These are phyloP conservation scores for Onygenales sp. DNA, from an alignment of 2,329 filamentous ascomycete genomes.

Conservation along the genomic window DNA sequence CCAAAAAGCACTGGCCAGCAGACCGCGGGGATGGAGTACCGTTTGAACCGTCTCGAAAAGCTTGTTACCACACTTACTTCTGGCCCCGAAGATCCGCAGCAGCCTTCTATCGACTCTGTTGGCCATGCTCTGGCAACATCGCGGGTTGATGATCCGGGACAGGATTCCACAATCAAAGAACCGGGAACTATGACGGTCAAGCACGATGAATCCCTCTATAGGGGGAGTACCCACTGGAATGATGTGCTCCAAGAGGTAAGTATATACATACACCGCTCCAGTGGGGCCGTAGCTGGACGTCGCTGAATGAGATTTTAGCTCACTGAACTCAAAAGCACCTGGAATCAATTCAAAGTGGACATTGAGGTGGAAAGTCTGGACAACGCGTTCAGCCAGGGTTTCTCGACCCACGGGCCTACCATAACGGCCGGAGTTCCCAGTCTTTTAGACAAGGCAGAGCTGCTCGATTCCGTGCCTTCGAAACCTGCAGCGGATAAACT, in stretches of 20 bases:
- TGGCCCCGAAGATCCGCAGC: neutral
- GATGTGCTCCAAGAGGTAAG: slow-evolving; percentile 20
- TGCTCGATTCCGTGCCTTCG: neutral
- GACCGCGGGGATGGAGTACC: neutral
- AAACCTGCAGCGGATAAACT: neutral
- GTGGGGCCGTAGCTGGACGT: neutral
- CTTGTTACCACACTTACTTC: slow-evolving; percentile 16
- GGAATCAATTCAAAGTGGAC: neutral
- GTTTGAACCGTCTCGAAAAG: slow-evolving; percentile 13
- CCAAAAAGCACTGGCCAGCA: neutral
- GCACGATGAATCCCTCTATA: slow-evolving; percentile 19
- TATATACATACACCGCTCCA: slow-evolving; percentile 14
- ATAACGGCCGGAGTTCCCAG: neutral
- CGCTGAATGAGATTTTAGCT: neutral
- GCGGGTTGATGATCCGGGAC: neutral
- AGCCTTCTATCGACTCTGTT: too few species aligned
- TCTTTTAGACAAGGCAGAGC: neutral
- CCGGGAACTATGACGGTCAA: slow-evolving; percentile 12
- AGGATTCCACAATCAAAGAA: neutral
- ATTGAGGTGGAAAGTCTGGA: neutral
- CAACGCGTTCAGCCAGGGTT: neutral
- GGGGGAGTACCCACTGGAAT: slow-evolving; percentile 21
- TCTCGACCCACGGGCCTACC: neutral
- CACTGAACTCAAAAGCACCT: slow-evolving; percentile 1
- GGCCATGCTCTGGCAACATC: neutral